These are phyloP conservation scores for Daphne laureola DNA, from an alignment of 441 rosid genomes.

Conservation along the genomic window DNA sequence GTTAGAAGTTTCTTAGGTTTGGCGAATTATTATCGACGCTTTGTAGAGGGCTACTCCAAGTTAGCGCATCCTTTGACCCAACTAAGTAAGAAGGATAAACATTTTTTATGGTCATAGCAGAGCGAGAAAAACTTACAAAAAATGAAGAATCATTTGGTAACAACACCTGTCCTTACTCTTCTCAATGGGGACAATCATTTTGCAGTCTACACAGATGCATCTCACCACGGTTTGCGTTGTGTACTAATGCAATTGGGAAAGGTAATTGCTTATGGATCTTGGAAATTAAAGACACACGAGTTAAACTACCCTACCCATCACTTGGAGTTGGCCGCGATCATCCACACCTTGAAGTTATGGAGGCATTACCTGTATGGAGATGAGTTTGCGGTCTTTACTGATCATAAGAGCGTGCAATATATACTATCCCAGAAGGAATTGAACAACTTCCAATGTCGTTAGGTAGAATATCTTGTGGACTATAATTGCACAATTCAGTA, in stretches of 20 bases:
- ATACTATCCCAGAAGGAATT: not conserved
- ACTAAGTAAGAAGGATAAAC: not conserved
- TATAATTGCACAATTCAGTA: not conserved
- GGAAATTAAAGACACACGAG: not conserved
- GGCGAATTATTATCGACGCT: not conserved
- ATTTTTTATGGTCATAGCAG: not conserved
- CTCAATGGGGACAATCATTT: not conserved
- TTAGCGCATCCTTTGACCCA: not conserved
- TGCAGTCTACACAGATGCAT: not conserved
- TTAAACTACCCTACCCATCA: conserved; percentile 1
- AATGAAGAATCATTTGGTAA: not conserved
- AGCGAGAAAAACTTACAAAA: conserved; percentile 11
- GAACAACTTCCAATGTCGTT: not conserved
- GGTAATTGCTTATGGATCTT: conserved; percentile 7
- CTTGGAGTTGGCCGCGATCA: not conserved
- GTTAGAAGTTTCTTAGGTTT: not conserved
- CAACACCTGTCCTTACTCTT: not conserved
- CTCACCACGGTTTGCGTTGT: not conserved
- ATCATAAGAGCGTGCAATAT: conserved; percentile 5
- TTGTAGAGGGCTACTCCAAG: too few species aligned
- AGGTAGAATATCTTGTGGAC: conserved; percentile 1
- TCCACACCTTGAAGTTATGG: not conserved
- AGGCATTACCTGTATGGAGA: not conserved
- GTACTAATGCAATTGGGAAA: conserved; percentile 2
- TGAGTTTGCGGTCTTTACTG: not conserved